Evolutionary conservation across 192 early-diverging fungal genomes (phyloP).

Genomic region (Coemansia sp.): DNA sequence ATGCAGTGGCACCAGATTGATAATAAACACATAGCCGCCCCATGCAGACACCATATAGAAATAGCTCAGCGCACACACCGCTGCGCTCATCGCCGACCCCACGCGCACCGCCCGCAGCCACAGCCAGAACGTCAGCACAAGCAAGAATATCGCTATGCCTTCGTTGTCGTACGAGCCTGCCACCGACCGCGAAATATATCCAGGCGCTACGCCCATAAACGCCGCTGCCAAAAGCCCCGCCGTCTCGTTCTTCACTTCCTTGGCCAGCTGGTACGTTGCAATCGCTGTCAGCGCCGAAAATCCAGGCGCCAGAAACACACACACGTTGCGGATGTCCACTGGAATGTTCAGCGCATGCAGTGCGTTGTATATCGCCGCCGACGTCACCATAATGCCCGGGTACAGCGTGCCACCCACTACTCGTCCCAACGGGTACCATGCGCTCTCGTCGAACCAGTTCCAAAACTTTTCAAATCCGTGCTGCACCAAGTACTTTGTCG

Average conservation of each 20-base stretch:
- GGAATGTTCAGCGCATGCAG: conserved; percentile 92
- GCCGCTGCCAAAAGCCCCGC: conserved; percentile 96
- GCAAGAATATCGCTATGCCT: conserved; percentile 98
- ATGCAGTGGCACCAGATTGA: conserved; percentile 97
- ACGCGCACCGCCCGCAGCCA: conserved; percentile 97
- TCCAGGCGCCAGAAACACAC: conserved; percentile 94
- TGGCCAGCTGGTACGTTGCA: conserved; percentile 91
- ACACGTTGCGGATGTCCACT: conserved; percentile 97
- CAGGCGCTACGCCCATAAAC: conserved; percentile 98
- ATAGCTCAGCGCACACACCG: conserved; percentile 87
- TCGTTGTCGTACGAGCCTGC: conserved; percentile 99
- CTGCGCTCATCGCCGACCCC: conserved; percentile 89
- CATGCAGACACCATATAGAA: conserved; percentile 99
- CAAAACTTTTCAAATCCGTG: conserved; percentile 97
- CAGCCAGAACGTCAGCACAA: conserved; percentile 96
- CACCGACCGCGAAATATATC: conserved; percentile 99
- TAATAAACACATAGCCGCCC: conserved; percentile 99
- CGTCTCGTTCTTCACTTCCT: conserved; percentile 85
- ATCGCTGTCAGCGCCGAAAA: conserved; percentile 97
- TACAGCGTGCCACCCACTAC: conserved; percentile 99
- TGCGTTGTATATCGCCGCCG: conserved; percentile 91
- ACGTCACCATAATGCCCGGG: conserved; percentile 99
- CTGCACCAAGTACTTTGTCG: conserved; percentile 88
- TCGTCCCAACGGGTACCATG: conserved; percentile 98
- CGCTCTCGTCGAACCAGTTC: conserved; percentile 99